phyloP scores from a whole-genome alignment of 2,329 filamentous ascomycete genomes.

The Sporothrix curviconia region DNA sequence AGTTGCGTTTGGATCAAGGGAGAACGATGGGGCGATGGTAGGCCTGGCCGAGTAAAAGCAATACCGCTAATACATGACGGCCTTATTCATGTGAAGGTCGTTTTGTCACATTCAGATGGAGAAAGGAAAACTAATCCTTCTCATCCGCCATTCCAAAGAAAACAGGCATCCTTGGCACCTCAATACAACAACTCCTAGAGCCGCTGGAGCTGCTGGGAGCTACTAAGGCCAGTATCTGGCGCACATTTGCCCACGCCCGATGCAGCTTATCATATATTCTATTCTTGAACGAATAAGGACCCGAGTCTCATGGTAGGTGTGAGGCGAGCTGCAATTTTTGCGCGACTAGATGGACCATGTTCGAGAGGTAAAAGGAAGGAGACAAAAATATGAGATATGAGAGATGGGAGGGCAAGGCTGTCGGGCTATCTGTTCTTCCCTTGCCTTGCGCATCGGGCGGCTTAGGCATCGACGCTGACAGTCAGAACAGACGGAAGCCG shows the following conservation, averaged over 20 bases:
- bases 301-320: too few relatives aligned
- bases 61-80: not conserved
- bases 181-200: not conserved
- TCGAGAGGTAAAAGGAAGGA: too few relatives aligned
- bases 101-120: not conserved
- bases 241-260: not conserved
- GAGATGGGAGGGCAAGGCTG: not conserved
- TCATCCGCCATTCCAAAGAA: not conserved
- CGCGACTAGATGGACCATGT: too few relatives aligned
- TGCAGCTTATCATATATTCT: not conserved
- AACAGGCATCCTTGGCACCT: not conserved
- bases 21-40: not conserved
- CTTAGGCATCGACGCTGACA: constrained; percentile 3
- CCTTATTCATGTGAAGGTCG: not conserved
- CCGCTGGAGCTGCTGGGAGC: not conserved
- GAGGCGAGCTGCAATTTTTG: too few relatives aligned
- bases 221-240: not conserved
- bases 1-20: not conserved
- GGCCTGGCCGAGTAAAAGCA: not conserved
- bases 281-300: not conserved
- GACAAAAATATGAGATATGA: not conserved
- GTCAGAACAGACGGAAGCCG: not conserved
- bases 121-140: not conserved
- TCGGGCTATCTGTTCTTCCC: not conserved
- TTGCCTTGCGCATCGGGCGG: not conserved